These are phyloP conservation scores for Candida arabinofermentans DNA, from an alignment of 805 yeast genomes.

Conservation along the genomic window DNA sequence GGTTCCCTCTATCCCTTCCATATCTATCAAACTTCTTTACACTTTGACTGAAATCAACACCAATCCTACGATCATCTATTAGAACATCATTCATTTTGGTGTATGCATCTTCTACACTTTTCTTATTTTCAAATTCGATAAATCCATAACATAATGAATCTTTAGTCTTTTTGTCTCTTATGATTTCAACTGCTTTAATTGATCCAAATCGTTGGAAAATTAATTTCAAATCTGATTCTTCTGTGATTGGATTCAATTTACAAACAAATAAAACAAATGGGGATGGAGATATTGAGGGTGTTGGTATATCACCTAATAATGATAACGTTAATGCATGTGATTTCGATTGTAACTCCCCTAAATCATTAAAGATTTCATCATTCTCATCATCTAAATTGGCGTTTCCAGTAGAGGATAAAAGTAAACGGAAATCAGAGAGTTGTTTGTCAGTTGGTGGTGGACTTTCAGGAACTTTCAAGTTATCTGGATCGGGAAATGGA, in stretches of 20 bases:
- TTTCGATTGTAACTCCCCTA: constrained; percentile 32
- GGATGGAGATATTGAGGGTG: constrained; percentile 54
- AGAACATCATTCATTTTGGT: constrained; percentile 56
- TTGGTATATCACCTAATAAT: constrained; percentile 59
- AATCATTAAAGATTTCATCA: constrained; percentile 14
- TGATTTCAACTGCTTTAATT: constrained; percentile 47
- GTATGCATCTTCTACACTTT: constrained; percentile 60
- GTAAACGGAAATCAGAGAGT: constrained; percentile 30
- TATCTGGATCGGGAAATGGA: constrained; percentile 42
- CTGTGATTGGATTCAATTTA: constrained; percentile 58
- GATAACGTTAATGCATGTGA: constrained; percentile 61
- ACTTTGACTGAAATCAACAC: constrained; percentile 67
- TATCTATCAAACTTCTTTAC: constrained; percentile 18
- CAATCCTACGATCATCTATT: constrained; percentile 60
- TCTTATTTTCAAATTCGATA: constrained; percentile 46
- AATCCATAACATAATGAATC: constrained; percentile 60
- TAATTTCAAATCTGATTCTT: constrained; percentile 48
- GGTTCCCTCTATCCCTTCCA: no score
- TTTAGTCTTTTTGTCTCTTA: constrained; percentile 44
- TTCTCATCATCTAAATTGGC: constrained; percentile 20
- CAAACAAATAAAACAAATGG: constrained; percentile 62
- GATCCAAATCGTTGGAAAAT: constrained; percentile 63
- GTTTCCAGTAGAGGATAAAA: constrained; percentile 17
- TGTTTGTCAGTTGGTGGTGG: constrained; percentile 35
- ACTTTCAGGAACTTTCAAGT: constrained; percentile 23